These are phyloP conservation scores for Aspergillus brunneoviolaceus DNA, from an alignment of 2,329 filamentous ascomycete genomes.

Conservation along the genomic window DNA sequence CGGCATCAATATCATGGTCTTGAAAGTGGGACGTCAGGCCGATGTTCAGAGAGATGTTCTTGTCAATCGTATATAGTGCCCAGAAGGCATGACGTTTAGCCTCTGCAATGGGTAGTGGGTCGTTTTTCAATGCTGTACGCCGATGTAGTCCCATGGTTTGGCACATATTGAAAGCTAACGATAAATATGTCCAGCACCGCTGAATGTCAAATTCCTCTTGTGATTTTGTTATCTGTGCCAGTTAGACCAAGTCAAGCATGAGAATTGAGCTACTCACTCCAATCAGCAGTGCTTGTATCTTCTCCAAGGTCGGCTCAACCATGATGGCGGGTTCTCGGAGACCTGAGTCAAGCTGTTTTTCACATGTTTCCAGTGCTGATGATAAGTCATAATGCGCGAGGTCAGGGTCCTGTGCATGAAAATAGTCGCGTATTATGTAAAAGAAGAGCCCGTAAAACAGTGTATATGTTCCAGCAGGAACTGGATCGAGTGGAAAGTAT, in stretches of 20 bases:
- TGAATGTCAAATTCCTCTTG: conserved; percentile 29
- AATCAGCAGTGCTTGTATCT: conserved; percentile 24
- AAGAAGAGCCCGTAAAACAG: conserved; percentile 26
- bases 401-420: conserved; percentile 20
- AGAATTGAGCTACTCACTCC: conserved; percentile 13
- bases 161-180: conserved; percentile 27
- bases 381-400: conserved; percentile 18
- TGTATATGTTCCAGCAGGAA: conserved; percentile 21
- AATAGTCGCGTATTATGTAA: conserved; percentile 27
- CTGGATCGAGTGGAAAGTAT: conserved; percentile 23
- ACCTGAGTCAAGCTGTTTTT: conserved; percentile 16
- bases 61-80: conserved; percentile 28
- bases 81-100: conserved; percentile 27
- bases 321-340: conserved; percentile 22
- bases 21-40: conserved; percentile 27
- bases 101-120: conserved; percentile 17
- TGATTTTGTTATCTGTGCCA: conserved; percentile 22
- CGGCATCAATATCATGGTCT: conserved; percentile 29
- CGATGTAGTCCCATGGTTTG: conserved; percentile 24
- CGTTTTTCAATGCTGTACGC: conserved; percentile 17
- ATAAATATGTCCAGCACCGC: conserved; percentile 27
- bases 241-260: conserved; percentile 2
- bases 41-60: conserved; percentile 27
- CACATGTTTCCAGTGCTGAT: conserved; percentile 17
- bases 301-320: conserved; percentile 24